Evolutionary conservation across 2,329 filamentous ascomycete genomes (phyloP), one percentile per base, ranked within the genome.

Genomic region (Sclerotinia glacialis): DNA sequence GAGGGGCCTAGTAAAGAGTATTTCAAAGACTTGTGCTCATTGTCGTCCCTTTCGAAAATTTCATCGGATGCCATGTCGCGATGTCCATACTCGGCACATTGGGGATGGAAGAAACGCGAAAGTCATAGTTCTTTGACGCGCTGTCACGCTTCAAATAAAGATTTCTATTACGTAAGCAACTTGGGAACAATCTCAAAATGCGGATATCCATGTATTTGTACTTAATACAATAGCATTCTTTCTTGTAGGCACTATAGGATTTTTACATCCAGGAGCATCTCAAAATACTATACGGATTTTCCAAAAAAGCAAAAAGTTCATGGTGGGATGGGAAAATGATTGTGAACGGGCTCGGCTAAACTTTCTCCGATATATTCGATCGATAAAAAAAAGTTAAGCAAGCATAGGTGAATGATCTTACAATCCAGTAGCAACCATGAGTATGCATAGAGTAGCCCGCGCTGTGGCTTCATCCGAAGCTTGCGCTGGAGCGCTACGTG

Each of bases 1-100:
- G 93, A 97, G 0, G 93, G 94, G 0, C 95, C 95, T 0, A 98
- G 83, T 0, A 98, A 84, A 66, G 90, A 89, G 77, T 98, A 96
- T 75, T 97, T 97, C 66, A 98, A 83, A 5, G 90, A 93, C 65
- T 84, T 81, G 73, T 88, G 83, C 60, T 74, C 64, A 26, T 44
- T 65, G 3, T 65, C 64, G 12, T 61, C 44, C 7, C 26, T 65
- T 26, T 50, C 44, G 16, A 44, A 31, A 9, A 26, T 61, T n/a
- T 12, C 50, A 61, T 31, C 55, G 18, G 64, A 44, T 65, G 64
- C 46, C 64, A 65, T 65, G 12, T 61, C 55, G 52, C 28, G 37
- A 44, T 31, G 42, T 52, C 54, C 64, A 65, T 65, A 23, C 14
- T 53, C 37, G 26, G 23, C 34, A 12, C 14, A 14, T 56, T 3